These are phyloP conservation scores for Aeschynomene evenia DNA, from an alignment of 306 rosid species.

Conservation along the genomic window DNA sequence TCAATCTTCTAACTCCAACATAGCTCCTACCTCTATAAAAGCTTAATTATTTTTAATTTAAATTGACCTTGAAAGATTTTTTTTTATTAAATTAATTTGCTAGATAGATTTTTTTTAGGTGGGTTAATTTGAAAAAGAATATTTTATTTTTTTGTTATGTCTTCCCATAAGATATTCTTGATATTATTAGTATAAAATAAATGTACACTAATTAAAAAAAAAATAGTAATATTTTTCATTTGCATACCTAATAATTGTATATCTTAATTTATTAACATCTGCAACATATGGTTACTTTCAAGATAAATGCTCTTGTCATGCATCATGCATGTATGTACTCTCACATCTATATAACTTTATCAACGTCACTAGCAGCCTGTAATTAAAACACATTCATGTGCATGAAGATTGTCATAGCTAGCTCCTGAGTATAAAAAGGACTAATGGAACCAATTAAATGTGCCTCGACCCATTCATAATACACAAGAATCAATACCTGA, in stretches of 20 bases:
- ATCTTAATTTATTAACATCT: background rate
- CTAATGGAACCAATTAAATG: slow-evolving; percentile 18
- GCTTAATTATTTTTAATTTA: too few species aligned
- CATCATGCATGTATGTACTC: background rate
- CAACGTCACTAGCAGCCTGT: background rate
- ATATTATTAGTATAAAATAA: too few species aligned
- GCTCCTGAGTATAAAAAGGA: background rate
- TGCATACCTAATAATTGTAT: background rate
- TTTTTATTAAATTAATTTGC: too few species aligned
- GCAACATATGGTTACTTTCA: background rate
- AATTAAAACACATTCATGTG: background rate
- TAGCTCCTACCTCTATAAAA: too few species aligned
- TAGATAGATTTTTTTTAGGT: too few species aligned
- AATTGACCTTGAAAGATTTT: too few species aligned
- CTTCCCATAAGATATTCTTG: too few species aligned
- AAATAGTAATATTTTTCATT: too few species aligned
- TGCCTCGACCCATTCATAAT: background rate
- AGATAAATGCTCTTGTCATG: background rate
- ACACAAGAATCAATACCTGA: background rate
- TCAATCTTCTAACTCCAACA: too few species aligned
- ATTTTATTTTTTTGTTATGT: too few species aligned
- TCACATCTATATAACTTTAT: background rate
- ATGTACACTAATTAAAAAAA: too few species aligned
- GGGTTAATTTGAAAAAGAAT: too few species aligned
- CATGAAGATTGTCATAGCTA: slow-evolving; percentile 5